Evolutionary conservation across 2,329 filamentous ascomycete genomes (phyloP).

Genomic region (Gremmenia infestans): DNA sequence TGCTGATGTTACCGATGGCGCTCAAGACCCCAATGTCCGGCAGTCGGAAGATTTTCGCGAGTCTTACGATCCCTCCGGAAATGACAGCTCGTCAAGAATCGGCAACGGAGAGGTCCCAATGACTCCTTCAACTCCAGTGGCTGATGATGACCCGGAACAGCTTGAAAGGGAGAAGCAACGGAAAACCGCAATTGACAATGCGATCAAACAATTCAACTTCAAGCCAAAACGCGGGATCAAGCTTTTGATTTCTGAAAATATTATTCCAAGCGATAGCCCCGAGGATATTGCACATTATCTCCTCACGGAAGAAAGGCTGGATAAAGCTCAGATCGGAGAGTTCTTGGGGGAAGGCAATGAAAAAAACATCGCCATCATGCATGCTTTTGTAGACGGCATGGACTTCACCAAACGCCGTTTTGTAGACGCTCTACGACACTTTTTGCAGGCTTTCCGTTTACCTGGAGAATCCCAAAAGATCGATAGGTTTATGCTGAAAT

Average conservation of each 20-base stretch:
- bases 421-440: constrained; percentile 84
- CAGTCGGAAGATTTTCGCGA: constrained; percentile 57
- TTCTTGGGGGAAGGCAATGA: constrained; percentile 91
- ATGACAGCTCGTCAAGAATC: constrained; percentile 56
- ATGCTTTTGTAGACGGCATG: constrained; percentile 94
- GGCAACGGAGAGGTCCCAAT: constrained; percentile 49
- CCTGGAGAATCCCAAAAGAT: constrained; percentile 98
- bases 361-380: constrained; percentile 95
- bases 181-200: constrained; percentile 88
- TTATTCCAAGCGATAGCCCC: constrained; percentile 74
- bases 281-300: constrained; percentile 83
- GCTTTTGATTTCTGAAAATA: constrained; percentile 73
- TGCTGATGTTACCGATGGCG: constrained; percentile 53
- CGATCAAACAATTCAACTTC: constrained; percentile 90
- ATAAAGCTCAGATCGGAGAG: constrained; percentile 91
- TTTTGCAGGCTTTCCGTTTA: constrained; percentile 89
- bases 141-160: constrained; percentile 87
- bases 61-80: constrained; percentile 68
- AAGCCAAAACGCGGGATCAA: constrained; percentile 95
- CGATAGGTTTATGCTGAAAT: constrained; percentile 98
- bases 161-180: constrained; percentile 92
- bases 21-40: constrained; percentile 47
- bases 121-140: constrained; percentile 60
- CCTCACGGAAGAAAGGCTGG: constrained; percentile 72
- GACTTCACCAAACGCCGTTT: constrained; percentile 89